These are phyloP conservation scores for Penicillium sp. DNA, from an alignment of 2,329 filamentous ascomycete species.

Conservation along the genomic window DNA sequence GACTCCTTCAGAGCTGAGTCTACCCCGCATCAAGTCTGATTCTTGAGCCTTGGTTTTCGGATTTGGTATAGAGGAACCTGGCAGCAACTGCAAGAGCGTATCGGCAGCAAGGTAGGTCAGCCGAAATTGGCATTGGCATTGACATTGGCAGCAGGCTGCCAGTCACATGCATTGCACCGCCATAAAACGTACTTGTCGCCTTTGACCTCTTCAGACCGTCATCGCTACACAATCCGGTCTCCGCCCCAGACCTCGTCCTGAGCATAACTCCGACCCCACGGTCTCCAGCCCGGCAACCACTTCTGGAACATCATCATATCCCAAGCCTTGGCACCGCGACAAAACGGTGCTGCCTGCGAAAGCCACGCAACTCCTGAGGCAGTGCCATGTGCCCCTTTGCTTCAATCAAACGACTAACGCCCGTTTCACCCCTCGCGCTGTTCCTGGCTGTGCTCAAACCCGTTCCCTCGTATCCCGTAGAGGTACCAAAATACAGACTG, in stretches of 20 bases:
- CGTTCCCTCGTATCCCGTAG: background rate
- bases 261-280: background rate
- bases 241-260: background rate
- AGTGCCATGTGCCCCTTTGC: background rate
- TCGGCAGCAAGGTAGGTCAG: background rate
- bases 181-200: background rate
- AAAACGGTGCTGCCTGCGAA: constrained; percentile 8
- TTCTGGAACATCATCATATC: background rate
- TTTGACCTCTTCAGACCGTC: background rate
- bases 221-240: background rate
- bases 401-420: background rate
- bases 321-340: background rate
- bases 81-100: too few species aligned
- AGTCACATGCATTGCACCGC: background rate
- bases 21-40: background rate
- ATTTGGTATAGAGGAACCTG: background rate
- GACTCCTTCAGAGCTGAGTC: background rate
- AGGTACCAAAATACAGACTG: background rate
- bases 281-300: background rate
- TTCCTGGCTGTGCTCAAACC: background rate
- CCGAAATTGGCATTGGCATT: background rate
- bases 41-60: background rate
- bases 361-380: background rate
- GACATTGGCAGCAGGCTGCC: background rate
- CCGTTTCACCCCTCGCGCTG: background rate